Base-by-base conservation (phyloP, 768 basidiomycete species). In the Multifurca ochricompacta region DNA sequence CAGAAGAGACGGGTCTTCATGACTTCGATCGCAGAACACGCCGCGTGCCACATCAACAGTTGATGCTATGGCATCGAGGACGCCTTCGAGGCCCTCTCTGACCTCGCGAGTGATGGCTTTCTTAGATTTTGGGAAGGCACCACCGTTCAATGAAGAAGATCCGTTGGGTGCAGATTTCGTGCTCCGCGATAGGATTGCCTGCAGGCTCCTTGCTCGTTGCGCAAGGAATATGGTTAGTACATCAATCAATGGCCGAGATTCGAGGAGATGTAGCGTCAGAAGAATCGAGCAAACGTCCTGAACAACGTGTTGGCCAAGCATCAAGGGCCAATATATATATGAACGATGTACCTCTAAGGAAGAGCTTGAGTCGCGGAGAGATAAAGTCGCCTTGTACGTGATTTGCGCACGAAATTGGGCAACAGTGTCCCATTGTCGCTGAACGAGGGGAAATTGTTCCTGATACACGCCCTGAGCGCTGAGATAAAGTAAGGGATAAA, bases 361-460 rank as follows among this genome's bases (percentile, higher is more conserved):
- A n/a, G 74, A 67, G 7, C 71, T 69, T 34, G 71, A 67, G 59
- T 85, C 80, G 43, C 90, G 80, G 16, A 96, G 72, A n/a, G 82
- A 85, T 42, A 88, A 67, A 0, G 84, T 91, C n/a, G 93, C 88
- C 63, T 83, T 85, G 61, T 93, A 87, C 19, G 87, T 79, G 58
- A 97, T 94, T 64, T 95, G 92, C 1, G 84, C 74, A 40, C 91
- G 83, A 65, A 95, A 91, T 60, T 87, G 89, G 4, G 83, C 80
- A 7, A 97, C 81, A 1, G 81, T 76, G 53, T 95, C 94, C 94
- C 93, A 97, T 69, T 97, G 94, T 32, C 91, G 83, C 60, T 91
- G 87, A 3, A 91, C 80, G 4, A 97, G 73, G 25, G 93, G 91
- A 60, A 94, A 86, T 68, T 93, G 89, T 43, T 81, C 80, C 91